Evolutionary conservation across 495 filamentous ascomycete species (phyloP), one percentile per base, ranked within the genome.

Genomic region (Stereocaulon alpinum): DNA sequence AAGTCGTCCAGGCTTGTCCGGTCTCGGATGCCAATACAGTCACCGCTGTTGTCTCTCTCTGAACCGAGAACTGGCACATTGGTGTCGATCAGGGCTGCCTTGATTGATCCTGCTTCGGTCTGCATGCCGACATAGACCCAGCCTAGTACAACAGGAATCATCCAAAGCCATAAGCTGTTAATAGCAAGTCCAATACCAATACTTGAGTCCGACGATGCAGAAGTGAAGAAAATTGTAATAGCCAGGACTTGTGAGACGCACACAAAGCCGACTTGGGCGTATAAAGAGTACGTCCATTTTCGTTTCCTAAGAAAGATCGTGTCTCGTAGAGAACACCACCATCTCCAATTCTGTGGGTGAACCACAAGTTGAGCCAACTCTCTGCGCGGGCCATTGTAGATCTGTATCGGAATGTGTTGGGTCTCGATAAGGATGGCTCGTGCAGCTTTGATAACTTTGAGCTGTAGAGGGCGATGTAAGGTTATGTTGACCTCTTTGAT

Each of bases 261-360:
- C 3, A 59, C 56, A 12, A 4, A 51, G 12, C 45, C 45, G 11
- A 59, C 22, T 42, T 59, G 56, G 3, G 56, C 45, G 11, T 42
- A 59, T 20, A 59, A 34, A 9, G 56, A 59, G 18, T 59, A 59
- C 10, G 56, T 59, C 56, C 56, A 59, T 11, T 20, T n/a, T 24
- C 56, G 22, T 51, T 51, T 59, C 9, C 34, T 59, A 14, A 40
- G 49, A 2, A 41, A 7, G n/a, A 59, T 40, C 2, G 20, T 27
- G 9, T 9, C 22, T 41, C 44, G 44, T 24, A 58, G 37, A 6
- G 6, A 34, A 50, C 27, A 40, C 56, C 56, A 58, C 56, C 56
- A 58, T 30, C 30, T 14, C 44, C 45, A 41, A 59, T 59, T 59
- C 0, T 59, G n/a, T 18, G 56, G 45, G 37, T 24, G 37, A 29